Base-by-base conservation (phyloP, 495 filamentous ascomycete genomes). In the Aspergillus indologenus region DNA sequence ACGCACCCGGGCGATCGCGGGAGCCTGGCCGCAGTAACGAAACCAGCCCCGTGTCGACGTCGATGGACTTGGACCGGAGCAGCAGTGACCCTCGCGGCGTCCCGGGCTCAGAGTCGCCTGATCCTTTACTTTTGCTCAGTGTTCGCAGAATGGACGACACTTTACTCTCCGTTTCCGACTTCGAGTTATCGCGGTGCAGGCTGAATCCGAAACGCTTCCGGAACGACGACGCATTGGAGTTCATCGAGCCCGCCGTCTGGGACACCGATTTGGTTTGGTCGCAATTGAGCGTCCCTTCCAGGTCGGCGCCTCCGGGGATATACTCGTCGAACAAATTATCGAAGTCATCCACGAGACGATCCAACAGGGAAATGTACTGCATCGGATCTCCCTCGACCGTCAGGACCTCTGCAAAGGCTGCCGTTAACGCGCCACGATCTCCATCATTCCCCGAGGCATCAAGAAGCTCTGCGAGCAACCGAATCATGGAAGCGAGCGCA, bases 401-500 rank as follows among this genome's bases (percentile, higher is more conserved):
- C 12, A 98, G 77, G 50, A 96, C 77, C 65, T 97, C 94, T 1
- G 92, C 87, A 74, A 98, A 97, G 15, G 91, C 90, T 24, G 89
- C 86, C 2, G 91, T 97, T 64, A 98, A 72, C 49, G 90, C 90
- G 24, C 94, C 94, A 34, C 93, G 85, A 68, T 97, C 93, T 49
- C 91, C 90, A 65, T 96, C 94, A 69, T 94, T 96, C 12, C 88
- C 89, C 60, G 92, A 96, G n/a, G 90, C 92, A 59, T 96, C 93
- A 14, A 97, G 83, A 17, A 98, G 81, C 64, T 96, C 91, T 2
- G 90, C 87, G 22, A 98, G 82, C 31, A 98, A 81, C 51, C 90
- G 90, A 61, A 98, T 85, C 34, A 95, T 85, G 12, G 86, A 86
- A 31, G 87, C 87, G 62, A 98, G 88, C 3, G 92, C 92, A 56